These are phyloP conservation scores for Dendrobium huoshanense DNA, from an alignment of 106 monocot genomes.

Conservation along the genomic window DNA sequence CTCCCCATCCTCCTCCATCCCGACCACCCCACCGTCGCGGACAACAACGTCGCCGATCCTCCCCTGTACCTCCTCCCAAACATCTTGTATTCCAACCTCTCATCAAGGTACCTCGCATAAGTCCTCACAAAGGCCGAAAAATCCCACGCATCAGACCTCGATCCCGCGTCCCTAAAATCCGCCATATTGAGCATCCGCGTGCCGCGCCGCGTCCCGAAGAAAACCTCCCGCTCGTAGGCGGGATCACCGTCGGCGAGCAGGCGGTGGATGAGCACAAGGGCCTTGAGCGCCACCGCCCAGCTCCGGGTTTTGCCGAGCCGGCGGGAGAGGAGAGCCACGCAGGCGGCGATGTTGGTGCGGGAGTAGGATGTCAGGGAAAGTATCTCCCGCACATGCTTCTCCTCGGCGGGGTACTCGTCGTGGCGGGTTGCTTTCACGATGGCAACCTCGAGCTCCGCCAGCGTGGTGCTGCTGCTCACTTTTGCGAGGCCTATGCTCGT, in stretches of 20 bases:
- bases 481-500: conserved; percentile 89
- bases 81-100: conserved; percentile 63
- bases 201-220: conserved; percentile 71
- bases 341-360: conserved; percentile 35
- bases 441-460: conserved; percentile 63
- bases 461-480: conserved; percentile 37
- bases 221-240: conserved; percentile 76
- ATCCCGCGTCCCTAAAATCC: conserved; percentile 58
- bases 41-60: background rate
- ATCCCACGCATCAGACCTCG: conserved; percentile 60
- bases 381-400: conserved; percentile 82
- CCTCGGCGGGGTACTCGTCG: conserved; percentile 73
- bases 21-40: background rate
- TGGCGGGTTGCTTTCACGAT: conserved; percentile 93
- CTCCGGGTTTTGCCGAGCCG: conserved; percentile 62
- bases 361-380: conserved; percentile 74
- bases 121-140: conserved; percentile 79
- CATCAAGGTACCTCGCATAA: conserved; percentile 64
- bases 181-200: conserved; percentile 79
- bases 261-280: conserved; percentile 79
- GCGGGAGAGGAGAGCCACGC: conserved; percentile 50
- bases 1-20: conserved; percentile 5
- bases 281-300: conserved; percentile 86
- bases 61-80: conserved; percentile 17
- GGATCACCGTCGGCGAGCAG: conserved; percentile 73